Evolutionary conservation across 441 rosid species (phyloP).

Genomic region (Geranium incanum): DNA sequence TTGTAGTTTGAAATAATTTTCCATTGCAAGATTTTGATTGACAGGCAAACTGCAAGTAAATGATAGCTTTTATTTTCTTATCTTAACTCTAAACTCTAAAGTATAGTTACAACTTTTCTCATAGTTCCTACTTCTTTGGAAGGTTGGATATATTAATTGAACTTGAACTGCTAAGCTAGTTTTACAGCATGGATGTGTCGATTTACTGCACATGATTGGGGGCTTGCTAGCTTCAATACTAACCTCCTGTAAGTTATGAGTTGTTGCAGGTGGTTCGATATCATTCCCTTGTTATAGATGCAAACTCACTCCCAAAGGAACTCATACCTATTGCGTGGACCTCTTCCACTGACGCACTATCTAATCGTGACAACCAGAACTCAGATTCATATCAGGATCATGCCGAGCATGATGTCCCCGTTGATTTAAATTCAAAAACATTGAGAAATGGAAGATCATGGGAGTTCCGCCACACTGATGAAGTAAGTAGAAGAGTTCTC

Average conservation of each 20-base stretch:
- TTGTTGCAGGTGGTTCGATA: constrained; percentile 75
- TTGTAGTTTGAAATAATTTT: not conserved
- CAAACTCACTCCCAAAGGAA: constrained; percentile 71
- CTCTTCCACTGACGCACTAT: constrained; percentile 40
- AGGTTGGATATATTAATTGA: not conserved
- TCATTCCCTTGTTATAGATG: constrained; percentile 81
- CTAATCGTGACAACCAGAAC: constrained; percentile 42
- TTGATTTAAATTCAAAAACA: constrained; percentile 24
- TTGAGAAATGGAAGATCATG: constrained; percentile 28
- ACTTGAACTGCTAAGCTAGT: not conserved
- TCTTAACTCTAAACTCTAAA: too few relatives aligned
- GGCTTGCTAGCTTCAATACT: constrained; percentile 7
- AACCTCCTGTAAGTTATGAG: constrained; percentile 19
- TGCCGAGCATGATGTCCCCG: constrained; percentile 22
- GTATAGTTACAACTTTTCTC: not conserved
- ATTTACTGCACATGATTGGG: not conserved
- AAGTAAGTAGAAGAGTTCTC: constrained; percentile 41
- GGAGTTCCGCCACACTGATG: constrained; percentile 28
- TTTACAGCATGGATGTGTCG: not conserved
- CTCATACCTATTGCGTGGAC: constrained; percentile 91
- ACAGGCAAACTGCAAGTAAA: constrained; percentile 1
- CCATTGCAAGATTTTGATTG: not conserved
- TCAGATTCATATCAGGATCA: constrained; percentile 28
- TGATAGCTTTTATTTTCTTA: not conserved
- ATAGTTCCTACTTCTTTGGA: not conserved